A percentile compares a stretch with the other conserved stretches of the same genome.
Evolutionary conservation across 2,329 filamentous ascomycete species (phyloP).

Genomic region (Xylariaceae sp.): DNA sequence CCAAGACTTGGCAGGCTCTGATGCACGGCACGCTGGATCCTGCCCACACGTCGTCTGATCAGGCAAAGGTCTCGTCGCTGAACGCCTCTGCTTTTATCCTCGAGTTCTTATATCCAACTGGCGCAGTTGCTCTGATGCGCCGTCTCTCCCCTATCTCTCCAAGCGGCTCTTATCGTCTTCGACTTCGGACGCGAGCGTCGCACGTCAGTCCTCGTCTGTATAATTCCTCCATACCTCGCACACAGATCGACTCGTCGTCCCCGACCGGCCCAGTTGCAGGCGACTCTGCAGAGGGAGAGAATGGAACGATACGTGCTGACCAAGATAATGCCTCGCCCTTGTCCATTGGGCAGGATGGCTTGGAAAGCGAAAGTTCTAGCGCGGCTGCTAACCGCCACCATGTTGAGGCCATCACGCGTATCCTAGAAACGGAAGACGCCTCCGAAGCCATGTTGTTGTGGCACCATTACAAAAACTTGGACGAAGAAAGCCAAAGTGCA

Average conservation of each 20-base stretch:
- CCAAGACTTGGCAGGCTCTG: slow-evolving; percentile 38
- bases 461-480: slow-evolving; percentile 38
- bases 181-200: slow-evolving; percentile 18
- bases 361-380: background rate
- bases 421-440: slow-evolving; percentile 19
- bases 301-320: background rate
- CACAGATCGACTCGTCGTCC: slow-evolving; percentile 3
- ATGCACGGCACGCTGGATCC: slow-evolving; percentile 30
- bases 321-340: background rate
- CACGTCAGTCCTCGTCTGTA: slow-evolving; percentile 25
- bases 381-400: slow-evolving; percentile 6
- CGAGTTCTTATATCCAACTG: slow-evolving; percentile 52
- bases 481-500: slow-evolving; percentile 27
- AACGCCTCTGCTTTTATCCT: slow-evolving; percentile 47
- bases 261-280: background rate
- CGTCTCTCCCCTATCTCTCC: slow-evolving; percentile 26
- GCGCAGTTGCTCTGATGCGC: slow-evolving; percentile 40
- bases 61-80: slow-evolving; percentile 30
- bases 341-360: background rate
- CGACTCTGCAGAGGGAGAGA: background rate
- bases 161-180: slow-evolving; percentile 30
- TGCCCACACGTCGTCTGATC: slow-evolving; percentile 23
- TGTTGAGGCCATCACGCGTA: slow-evolving; percentile 16
- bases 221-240: slow-evolving; percentile 23
- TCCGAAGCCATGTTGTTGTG: slow-evolving; percentile 38